phyloP scores from a whole-genome alignment of 352 stramenopile species.

The Pythium volutum region DNA sequence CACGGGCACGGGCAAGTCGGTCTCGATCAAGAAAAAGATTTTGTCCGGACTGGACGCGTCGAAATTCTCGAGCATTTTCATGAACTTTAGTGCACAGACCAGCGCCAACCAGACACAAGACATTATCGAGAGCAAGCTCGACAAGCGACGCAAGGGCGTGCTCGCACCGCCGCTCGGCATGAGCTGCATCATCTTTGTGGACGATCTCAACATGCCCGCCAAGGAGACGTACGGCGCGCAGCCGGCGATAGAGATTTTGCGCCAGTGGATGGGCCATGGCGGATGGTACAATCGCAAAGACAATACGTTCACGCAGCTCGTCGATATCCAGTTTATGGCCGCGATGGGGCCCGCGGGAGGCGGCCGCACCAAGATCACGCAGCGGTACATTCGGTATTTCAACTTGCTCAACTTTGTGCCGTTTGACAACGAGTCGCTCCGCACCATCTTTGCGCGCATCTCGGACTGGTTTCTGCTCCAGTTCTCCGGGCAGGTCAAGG shows the following conservation, averaged over 20 bases:
- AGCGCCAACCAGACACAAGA: slow-evolving; percentile 94
- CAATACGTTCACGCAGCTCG: slow-evolving; percentile 90
- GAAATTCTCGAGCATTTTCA: slow-evolving; percentile 84
- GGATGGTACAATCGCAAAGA: slow-evolving; percentile 95
- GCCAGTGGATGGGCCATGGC: slow-evolving; percentile 93
- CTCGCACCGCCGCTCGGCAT: slow-evolving; percentile 88
- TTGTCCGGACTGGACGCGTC: slow-evolving; percentile 69
- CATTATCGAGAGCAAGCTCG: slow-evolving; percentile 92
- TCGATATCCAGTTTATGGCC: slow-evolving; percentile 92
- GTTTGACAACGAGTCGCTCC: slow-evolving; percentile 87
- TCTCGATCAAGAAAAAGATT: slow-evolving; percentile 93
- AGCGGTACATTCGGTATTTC: slow-evolving; percentile 92
- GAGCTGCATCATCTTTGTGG: slow-evolving; percentile 92
- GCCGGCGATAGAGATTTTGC: slow-evolving; percentile 90
- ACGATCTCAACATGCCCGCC: slow-evolving; percentile 94
- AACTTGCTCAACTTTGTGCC: slow-evolving; percentile 93
- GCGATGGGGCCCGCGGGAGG: slow-evolving; percentile 92
- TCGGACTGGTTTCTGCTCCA: slow-evolving; percentile 88
- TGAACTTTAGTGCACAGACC: slow-evolving; percentile 94
- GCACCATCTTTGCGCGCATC: slow-evolving; percentile 87
- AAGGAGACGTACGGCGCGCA: slow-evolving; percentile 94
- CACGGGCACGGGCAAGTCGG: slow-evolving; percentile 93
- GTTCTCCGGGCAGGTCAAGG: slow-evolving; percentile 82
- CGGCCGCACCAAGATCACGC: slow-evolving; percentile 89
- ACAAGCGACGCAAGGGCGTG: slow-evolving; percentile 93